Conservation (phyloP, 495 filamentous ascomycete genomes). For the Podospora pseudoanserina region DNA sequence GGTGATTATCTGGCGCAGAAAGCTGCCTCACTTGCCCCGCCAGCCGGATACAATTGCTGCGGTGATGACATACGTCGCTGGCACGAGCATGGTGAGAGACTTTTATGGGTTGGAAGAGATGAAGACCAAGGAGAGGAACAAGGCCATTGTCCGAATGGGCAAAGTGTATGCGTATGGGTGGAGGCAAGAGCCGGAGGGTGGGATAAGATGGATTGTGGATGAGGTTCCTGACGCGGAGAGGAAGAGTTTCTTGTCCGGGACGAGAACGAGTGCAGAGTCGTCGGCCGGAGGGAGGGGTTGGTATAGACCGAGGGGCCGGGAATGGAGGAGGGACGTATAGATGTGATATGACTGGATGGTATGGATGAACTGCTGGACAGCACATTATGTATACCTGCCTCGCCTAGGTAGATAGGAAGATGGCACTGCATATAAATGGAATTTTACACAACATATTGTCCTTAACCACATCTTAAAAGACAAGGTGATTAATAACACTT, state of each 20-base stretch:
- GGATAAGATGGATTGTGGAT: slow-evolving; percentile 22
- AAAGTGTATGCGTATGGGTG: slow-evolving; percentile 30
- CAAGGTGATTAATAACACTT: too few species aligned
- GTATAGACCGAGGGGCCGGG: background rate
- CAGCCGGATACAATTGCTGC: slow-evolving; percentile 22
- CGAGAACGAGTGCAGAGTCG: background rate
- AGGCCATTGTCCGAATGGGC: slow-evolving; percentile 15
- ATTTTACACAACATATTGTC: too few species aligned
- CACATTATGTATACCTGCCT: too few species aligned
- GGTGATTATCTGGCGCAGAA: slow-evolving; percentile 18
- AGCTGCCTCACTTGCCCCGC: slow-evolving; percentile 22
- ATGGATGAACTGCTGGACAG: background rate
- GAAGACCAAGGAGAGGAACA: slow-evolving; percentile 14
- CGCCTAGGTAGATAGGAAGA: too few species aligned
- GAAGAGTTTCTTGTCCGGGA: slow-evolving; percentile 13
- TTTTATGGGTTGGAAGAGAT: slow-evolving; percentile 20
- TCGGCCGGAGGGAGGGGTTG: background rate
- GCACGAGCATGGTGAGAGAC: slow-evolving; percentile 22
- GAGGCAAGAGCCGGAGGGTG: slow-evolving; percentile 21
- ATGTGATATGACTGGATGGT: background rate
- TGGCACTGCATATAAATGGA: too few species aligned
- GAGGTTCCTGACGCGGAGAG: slow-evolving; percentile 17
- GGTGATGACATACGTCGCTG: slow-evolving; percentile 26
- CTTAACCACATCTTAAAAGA: too few species aligned
- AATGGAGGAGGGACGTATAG: background rate